These are phyloP conservation scores for Globisporangium cederbergense DNA, from an alignment of 352 stramenopile genomes.

Conservation along the genomic window DNA sequence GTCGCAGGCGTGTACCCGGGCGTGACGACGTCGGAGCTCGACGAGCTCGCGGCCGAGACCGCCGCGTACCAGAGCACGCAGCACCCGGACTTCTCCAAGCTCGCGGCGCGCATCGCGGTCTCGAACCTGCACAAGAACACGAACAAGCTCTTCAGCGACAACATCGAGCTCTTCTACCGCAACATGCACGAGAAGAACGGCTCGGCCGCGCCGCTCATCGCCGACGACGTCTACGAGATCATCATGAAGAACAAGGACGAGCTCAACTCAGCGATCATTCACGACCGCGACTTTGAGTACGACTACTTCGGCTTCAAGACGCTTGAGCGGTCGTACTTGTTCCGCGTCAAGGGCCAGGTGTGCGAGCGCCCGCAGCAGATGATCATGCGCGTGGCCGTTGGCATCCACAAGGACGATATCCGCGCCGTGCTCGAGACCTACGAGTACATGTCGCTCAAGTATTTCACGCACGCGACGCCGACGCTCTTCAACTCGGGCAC, in stretches of 20 bases:
- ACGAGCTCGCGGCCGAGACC: slow-evolving; percentile 98
- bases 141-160: slow-evolving; percentile 93
- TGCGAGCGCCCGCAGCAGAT: slow-evolving; percentile 98
- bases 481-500: slow-evolving; percentile 99
- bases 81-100: slow-evolving; percentile 98
- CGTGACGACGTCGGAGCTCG: slow-evolving; percentile 97
- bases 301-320: slow-evolving; percentile 99
- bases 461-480: slow-evolving; percentile 98
- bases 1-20: slow-evolving; percentile 98
- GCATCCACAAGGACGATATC: slow-evolving; percentile 98
- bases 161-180: slow-evolving; percentile 92
- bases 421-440: slow-evolving; percentile 96
- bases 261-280: slow-evolving; percentile 96
- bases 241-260: slow-evolving; percentile 94
- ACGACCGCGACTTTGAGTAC: slow-evolving; percentile 99
- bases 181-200: slow-evolving; percentile 97
- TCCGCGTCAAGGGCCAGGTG: slow-evolving; percentile 95
- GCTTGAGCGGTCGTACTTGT: slow-evolving; percentile 96
- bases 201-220: slow-evolving; percentile 90
- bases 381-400: slow-evolving; percentile 97
- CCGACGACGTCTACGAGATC: slow-evolving; percentile 94
- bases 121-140: slow-evolving; percentile 99
- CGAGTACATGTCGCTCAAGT: slow-evolving; percentile 95
- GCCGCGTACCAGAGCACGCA: slow-evolving; percentile 96
- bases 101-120: slow-evolving; percentile 97